Evolutionary conservation across 306 rosid species (phyloP).

Genomic region (Lablab purpureus): DNA sequence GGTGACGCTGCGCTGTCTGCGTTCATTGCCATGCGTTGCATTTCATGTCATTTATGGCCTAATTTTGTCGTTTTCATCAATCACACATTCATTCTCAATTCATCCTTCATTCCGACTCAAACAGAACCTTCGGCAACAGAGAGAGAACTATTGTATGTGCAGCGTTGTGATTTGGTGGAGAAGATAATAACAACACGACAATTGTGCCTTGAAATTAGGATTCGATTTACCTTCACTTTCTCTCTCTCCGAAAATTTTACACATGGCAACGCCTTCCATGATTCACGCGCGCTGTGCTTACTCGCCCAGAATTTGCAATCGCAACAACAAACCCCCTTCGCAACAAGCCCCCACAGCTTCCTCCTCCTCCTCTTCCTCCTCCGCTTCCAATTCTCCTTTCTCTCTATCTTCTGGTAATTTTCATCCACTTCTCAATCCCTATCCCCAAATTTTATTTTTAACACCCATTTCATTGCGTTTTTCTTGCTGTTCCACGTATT

Average conservation of each 20-base stretch:
- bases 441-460: background rate
- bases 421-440: background rate
- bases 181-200: background rate
- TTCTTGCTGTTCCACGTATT: background rate
- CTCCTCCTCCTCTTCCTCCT: slow-evolving; percentile 20
- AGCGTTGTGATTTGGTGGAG: background rate
- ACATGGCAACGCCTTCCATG: slow-evolving; percentile 49
- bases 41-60: background rate
- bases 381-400: slow-evolving; percentile 21
- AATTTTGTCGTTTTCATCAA: background rate
- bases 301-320: slow-evolving; percentile 33
- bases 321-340: slow-evolving; percentile 15
- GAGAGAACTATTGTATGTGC: background rate
- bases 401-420: slow-evolving; percentile 45
- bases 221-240: background rate
- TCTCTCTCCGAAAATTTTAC: no score
- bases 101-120: background rate
- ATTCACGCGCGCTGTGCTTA: slow-evolving; percentile 49
- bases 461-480: background rate
- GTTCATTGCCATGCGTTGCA: background rate
- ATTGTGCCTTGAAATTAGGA: slow-evolving; percentile 12
- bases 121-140: background rate
- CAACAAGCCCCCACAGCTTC: slow-evolving; percentile 27
- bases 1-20: slow-evolving; percentile 12
- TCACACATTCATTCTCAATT: background rate